Base-by-base conservation (phyloP, 169 alveolate genomes). In the Eimeria necatrix region DNA sequence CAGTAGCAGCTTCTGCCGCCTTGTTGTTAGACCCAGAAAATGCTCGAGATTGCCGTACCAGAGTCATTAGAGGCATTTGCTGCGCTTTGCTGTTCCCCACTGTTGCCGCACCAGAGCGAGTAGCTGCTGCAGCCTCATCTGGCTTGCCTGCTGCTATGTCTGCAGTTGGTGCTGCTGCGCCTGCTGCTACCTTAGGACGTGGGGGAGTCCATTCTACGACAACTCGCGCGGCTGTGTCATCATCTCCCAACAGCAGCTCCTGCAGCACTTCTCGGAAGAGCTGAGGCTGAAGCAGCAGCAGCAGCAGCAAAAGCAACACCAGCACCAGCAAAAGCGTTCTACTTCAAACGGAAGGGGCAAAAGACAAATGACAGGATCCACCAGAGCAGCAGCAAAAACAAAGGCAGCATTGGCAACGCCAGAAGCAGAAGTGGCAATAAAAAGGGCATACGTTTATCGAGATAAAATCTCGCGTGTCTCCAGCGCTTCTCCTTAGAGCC, bases 251-350 rank as follows among this genome's bases (percentile, higher is more conserved):
- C n/a, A 68, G 78, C n/a, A 68, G 78, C 78, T 68, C 78, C 78
- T 68, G 78, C 9, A 68, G 78, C 78, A 68, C 78, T 3, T 68
- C 78, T 68, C 78, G n/a, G 32, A 68, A n/a, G 14, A 68, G 78
- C 78, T 68, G 78, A 14, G 78, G 78, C 78, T 68, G 78, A 16
- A 68, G 78, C n/a, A 68, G 68, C 68, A 56, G 68, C 20, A 56
- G 2, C 0, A 56, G 68, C 78, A 68, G 46, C 78, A 14, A 14
- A 16, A 68, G 32, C 78, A n/a, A n/a, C 78, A 68, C n/a, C 32
- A 68, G 78, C 78, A 3, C 46, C 78, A n/a, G 22, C 68, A 56
- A 56, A 56, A 10, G 20, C 22, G 22, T 10, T 18, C 68, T 14
- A 56, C 68, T 10, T 56, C 20, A 18, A 56, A 10, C 20, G 68